Evolutionary conservation across 1,284 basidiomycete species (phyloP), one percentile per base, ranked within the genome.

Genomic region (Puccinia polysora): DNA sequence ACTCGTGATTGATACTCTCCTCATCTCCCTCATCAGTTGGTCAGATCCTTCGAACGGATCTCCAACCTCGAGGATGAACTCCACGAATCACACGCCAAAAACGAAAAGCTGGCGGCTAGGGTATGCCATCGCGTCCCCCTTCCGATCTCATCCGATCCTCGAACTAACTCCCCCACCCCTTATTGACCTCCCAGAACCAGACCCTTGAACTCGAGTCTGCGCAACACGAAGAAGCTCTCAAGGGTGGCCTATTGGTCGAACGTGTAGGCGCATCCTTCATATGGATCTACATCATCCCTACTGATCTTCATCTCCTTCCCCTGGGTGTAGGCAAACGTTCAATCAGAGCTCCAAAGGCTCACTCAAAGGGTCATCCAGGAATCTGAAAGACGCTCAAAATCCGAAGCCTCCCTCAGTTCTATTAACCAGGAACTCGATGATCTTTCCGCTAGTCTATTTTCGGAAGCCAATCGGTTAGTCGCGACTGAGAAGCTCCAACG

Each of bases 281-380:
- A 18, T n/a, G n/a, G n/a, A n/a, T 25, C 65, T n/a, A 12, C 30
- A 18, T n/a, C 2, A 23, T 38, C 43, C 23, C 36, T 32, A 30
- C 14, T 30, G 10, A 10, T 20, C 15, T 40, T 28, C 20, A 43
- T 1, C 15, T 53, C 36, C 23, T 12, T 55, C 30, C 20, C 55
- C 63, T 20, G 43, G n/a, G 25, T 20, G 12, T 28, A 91, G 79
- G 83, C 86, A 34, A 89, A 95, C 80, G 93, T 98, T 73, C 91
- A 89, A 20, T 81, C 86, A 7, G 96, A 98, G 81, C 88, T 98
- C 77, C 95, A 88, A 76, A 86, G 91, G 34, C 83, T 98, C 75
- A 97, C 97, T 86, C 90, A 95, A 76, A 88, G 88, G 64, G 88
- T 94, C 23, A 91, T 93, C 14, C 92, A 96, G 77, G 95, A 97